Conservation (phyloP, 2,329 filamentous ascomycete species). For the Lachnum nothofagi region DNA sequence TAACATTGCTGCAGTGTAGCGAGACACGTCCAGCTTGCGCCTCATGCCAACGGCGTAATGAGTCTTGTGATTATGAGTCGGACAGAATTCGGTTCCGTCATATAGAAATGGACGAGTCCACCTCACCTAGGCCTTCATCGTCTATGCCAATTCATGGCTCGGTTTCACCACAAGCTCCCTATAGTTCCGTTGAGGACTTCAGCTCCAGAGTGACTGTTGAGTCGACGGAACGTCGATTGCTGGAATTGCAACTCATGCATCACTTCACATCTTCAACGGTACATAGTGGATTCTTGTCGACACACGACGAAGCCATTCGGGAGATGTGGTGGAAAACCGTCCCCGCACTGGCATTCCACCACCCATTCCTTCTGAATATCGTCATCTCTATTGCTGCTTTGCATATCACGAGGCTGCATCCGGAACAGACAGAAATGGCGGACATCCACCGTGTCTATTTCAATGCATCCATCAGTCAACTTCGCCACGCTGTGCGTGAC, state of each 20-base stretch:
- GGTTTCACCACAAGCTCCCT: not conserved
- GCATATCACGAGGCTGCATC: slow-evolving; percentile 8
- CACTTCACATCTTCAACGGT: slow-evolving; percentile 10
- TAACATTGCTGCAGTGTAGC: not conserved
- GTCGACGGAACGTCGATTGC: slow-evolving; percentile 7
- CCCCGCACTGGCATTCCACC: slow-evolving; percentile 4
- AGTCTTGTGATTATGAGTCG: not conserved
- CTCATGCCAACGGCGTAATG: not conserved
- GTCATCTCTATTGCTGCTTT: slow-evolving; percentile 9
- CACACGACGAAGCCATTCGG: slow-evolving; percentile 2
- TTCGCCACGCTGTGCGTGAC: slow-evolving; percentile 6
- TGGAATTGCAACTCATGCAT: slow-evolving; percentile 26
- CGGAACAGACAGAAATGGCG: slow-evolving; percentile 3
- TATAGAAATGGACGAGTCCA: not conserved
- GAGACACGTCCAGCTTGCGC: not conserved
- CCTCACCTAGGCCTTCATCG: not conserved
- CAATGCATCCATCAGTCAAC: slow-evolving; percentile 6
- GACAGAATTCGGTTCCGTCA: not conserved
- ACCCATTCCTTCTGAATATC: slow-evolving; percentile 6
- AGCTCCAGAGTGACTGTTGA: not conserved
- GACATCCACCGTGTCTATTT: slow-evolving; percentile 12
- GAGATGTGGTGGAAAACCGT: slow-evolving; percentile 9
- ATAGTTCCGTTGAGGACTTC: not conserved
- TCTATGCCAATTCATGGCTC: not conserved
- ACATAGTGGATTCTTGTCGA: slow-evolving; percentile 4